Evolutionary conservation across 1,139 yeast genomes (phyloP).

Genomic region (Debaryomycetaceae sp.): DNA sequence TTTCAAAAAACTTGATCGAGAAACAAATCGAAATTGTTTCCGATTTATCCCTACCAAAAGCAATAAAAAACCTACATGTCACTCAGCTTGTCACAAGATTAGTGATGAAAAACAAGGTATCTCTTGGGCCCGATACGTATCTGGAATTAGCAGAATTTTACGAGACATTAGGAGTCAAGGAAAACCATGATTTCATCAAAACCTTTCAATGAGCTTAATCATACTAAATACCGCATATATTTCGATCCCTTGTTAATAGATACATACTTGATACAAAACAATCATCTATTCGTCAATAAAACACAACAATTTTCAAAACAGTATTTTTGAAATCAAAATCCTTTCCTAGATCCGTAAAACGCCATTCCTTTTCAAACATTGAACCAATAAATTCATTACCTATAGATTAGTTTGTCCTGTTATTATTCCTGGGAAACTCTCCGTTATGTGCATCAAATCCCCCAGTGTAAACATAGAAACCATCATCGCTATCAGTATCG

Average conservation of each 20-base stretch:
- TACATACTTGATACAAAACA: too few species aligned
- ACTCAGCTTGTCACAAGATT: constrained; percentile 18
- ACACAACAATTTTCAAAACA: too few species aligned
- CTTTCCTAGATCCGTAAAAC: too few species aligned
- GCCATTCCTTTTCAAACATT: too few species aligned
- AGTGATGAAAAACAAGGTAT: constrained; percentile 7
- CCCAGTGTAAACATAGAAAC: constrained; percentile 43
- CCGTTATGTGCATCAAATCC: constrained; percentile 27
- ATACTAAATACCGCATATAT: too few species aligned
- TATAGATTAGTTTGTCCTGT: too few species aligned
- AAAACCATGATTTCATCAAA: not conserved
- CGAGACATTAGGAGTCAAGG: not conserved
- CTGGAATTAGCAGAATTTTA: not conserved
- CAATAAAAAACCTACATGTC: constrained; percentile 13
- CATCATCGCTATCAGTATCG: constrained; percentile 43
- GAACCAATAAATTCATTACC: too few species aligned
- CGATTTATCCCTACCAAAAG: constrained; percentile 3
- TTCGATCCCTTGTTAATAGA: too few species aligned
- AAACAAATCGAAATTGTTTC: constrained; percentile 13
- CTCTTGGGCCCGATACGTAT: not conserved
- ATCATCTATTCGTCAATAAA: too few species aligned
- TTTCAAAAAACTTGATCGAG: constrained; percentile 11
- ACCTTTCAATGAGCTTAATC: too few species aligned
- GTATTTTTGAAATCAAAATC: too few species aligned
- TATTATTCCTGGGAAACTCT: not conserved